Evolutionary conservation across 2,329 filamentous ascomycete species (phyloP).

Genomic region (Pseudogymnoascus sp.): DNA sequence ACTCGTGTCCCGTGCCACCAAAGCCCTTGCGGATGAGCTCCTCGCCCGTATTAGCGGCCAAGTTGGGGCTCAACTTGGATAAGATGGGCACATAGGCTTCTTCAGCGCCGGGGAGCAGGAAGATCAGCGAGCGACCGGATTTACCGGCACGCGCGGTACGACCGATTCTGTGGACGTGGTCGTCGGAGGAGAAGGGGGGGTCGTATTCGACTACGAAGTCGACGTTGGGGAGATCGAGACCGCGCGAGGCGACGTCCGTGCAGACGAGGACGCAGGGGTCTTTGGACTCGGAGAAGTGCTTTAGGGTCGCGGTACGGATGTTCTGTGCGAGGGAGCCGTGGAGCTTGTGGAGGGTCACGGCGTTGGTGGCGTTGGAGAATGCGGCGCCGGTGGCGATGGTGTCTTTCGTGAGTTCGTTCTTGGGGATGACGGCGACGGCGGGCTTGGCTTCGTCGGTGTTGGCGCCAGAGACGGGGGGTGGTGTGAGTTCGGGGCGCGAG

Average conservation of each 20-base stretch:
- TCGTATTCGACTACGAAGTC: slow-evolving; percentile 96
- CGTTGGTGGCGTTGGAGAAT: slow-evolving; percentile 67
- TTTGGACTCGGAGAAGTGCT: slow-evolving; percentile 64
- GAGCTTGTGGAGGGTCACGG: slow-evolving; percentile 73
- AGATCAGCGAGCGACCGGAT: slow-evolving; percentile 77
- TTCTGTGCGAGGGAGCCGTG: slow-evolving; percentile 88
- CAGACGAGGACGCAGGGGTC: slow-evolving; percentile 79
- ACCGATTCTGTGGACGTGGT: slow-evolving; percentile 90
- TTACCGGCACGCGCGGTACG: slow-evolving; percentile 89
- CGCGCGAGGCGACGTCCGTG: slow-evolving; percentile 91
- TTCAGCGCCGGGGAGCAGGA: slow-evolving; percentile 83
- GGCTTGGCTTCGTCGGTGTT: slow-evolving; percentile 25
- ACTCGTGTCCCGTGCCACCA: slow-evolving; percentile 41
- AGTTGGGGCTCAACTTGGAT: slow-evolving; percentile 43
- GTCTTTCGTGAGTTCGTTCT: slow-evolving; percentile 36
- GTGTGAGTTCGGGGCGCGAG: slow-evolving; percentile 27
- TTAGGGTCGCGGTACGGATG: slow-evolving; percentile 76
- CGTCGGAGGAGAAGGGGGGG: slow-evolving; percentile 83
- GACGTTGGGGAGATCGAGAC: slow-evolving; percentile 89
- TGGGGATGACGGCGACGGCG: slow-evolving; percentile 21
- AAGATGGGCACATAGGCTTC: slow-evolving; percentile 70
- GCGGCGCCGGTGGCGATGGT: slow-evolving; percentile 63
- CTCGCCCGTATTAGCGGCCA: slow-evolving; percentile 47
- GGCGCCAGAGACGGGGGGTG: slow-evolving; percentile 10
- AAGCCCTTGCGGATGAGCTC: slow-evolving; percentile 62